These are phyloP conservation scores for Lipomyces orientalis DNA, from an alignment of 805 yeast genomes.

Conservation along the genomic window DNA sequence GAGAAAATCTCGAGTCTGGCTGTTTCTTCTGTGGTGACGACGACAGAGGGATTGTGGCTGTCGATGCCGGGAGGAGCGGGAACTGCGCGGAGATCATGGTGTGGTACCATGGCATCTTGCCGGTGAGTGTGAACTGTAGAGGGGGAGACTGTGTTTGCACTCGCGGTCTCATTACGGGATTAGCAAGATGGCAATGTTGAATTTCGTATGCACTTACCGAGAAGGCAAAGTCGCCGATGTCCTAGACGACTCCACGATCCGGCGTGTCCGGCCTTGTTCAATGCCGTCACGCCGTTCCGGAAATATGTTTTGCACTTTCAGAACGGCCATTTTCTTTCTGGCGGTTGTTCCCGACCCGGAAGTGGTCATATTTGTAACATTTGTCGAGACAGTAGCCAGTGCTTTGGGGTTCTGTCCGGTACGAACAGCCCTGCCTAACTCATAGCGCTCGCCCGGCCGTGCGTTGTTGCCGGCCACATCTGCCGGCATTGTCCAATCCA, in stretches of 20 bases:
- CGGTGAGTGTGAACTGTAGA: neutral
- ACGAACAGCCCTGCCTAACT: neutral
- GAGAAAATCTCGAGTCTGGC: constrained; percentile 8
- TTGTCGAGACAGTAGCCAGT: neutral
- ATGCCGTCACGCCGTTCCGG: neutral
- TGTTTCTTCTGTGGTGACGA: neutral
- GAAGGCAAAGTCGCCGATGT: neutral
- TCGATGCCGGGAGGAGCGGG: constrained; percentile 3
- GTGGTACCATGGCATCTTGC: neutral
- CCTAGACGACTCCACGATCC: neutral
- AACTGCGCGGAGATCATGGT: neutral
- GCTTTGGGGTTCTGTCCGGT: neutral
- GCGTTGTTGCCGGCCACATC: too few species aligned
- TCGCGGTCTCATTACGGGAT: neutral
- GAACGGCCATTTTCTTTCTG: neutral
- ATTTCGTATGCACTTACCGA: neutral
- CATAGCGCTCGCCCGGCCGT: neutral
- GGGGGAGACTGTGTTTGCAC: neutral
- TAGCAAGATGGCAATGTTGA: neutral
- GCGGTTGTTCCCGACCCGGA: neutral
- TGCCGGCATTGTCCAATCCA: neutral
- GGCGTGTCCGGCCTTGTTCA: neutral
- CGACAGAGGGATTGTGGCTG: neutral
- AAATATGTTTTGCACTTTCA: neutral
- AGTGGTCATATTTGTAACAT: neutral